Evolutionary conservation across 1,284 basidiomycete species (phyloP).

Genomic region (Trametes pubescens): DNA sequence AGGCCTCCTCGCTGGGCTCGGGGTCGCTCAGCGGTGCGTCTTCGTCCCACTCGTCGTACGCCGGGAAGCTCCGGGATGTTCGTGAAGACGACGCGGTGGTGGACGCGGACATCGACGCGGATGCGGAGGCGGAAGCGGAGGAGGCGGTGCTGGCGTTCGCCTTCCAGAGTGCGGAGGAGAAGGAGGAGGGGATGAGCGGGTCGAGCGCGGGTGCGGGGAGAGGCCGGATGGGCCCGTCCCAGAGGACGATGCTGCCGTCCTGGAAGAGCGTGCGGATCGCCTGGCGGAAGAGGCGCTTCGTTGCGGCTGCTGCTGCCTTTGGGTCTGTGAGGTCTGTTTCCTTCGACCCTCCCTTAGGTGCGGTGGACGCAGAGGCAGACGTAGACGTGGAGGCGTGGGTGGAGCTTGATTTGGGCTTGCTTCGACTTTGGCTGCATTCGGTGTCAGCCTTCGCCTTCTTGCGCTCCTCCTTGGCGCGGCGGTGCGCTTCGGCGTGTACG

Average conservation of each 20-base stretch:
- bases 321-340: constrained; percentile 47
- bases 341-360: constrained; percentile 24
- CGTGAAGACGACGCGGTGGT: background rate
- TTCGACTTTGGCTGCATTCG: background rate
- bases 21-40: constrained; percentile 68
- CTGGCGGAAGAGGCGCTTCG: constrained; percentile 67
- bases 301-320: constrained; percentile 14
- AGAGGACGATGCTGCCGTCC: constrained; percentile 73
- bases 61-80: constrained; percentile 6
- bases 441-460: constrained; percentile 40
- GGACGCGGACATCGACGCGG: background rate
- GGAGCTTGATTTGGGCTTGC: background rate
- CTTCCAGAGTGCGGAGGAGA: constrained; percentile 51
- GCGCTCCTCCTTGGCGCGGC: constrained; percentile 54
- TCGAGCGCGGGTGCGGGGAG: constrained; percentile 30
- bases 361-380: background rate
- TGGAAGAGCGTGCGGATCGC: constrained; percentile 67
- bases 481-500: constrained; percentile 62
- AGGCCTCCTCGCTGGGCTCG: constrained; percentile 63
- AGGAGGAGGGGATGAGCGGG: constrained; percentile 22
- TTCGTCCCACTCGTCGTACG: constrained; percentile 47
- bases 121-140: constrained; percentile 34
- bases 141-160: constrained; percentile 44
- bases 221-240: constrained; percentile 61
- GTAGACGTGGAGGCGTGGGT: background rate